These are phyloP conservation scores for Babesia sp. DNA, from an alignment of 169 alveolate species.

Conservation along the genomic window DNA sequence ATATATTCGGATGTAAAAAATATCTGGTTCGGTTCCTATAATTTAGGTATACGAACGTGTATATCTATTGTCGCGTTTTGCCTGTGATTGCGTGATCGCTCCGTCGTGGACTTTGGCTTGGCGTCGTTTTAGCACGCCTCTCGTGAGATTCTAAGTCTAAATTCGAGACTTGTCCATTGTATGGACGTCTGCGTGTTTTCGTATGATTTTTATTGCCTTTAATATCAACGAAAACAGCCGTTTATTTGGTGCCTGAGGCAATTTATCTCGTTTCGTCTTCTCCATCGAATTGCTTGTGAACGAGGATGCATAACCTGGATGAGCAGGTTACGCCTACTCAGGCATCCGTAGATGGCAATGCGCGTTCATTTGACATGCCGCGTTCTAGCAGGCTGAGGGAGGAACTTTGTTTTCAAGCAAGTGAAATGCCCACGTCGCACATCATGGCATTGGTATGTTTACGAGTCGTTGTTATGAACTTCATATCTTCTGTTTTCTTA, in stretches of 20 bases:
- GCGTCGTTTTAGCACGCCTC: neutral
- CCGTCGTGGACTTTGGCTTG: neutral
- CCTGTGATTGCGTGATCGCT: neutral
- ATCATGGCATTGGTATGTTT: slow-evolving; percentile 56
- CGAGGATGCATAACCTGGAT: neutral
- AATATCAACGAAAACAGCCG: neutral
- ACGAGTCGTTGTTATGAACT: too few species aligned
- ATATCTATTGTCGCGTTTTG: neutral
- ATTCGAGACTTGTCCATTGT: neutral
- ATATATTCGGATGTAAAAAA: neutral
- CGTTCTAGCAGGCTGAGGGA: neutral
- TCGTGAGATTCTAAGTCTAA: neutral
- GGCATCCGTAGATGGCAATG: neutral
- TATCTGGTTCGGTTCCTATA: neutral
- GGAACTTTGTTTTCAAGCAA: neutral
- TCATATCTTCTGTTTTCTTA: neutral
- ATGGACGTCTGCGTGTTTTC: neutral
- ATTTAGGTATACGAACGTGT: neutral
- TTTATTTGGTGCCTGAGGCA: neutral
- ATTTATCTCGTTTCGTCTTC: neutral
- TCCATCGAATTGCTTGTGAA: neutral
- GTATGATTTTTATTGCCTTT: neutral
- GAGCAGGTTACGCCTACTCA: neutral
- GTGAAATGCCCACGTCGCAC: slow-evolving; percentile 38
- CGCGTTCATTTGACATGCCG: neutral